Evolutionary conservation across 352 stramenopile genomes (phyloP), one percentile per base, ranked within the genome.

Genomic region (Globisporangium cylindrosporum): DNA sequence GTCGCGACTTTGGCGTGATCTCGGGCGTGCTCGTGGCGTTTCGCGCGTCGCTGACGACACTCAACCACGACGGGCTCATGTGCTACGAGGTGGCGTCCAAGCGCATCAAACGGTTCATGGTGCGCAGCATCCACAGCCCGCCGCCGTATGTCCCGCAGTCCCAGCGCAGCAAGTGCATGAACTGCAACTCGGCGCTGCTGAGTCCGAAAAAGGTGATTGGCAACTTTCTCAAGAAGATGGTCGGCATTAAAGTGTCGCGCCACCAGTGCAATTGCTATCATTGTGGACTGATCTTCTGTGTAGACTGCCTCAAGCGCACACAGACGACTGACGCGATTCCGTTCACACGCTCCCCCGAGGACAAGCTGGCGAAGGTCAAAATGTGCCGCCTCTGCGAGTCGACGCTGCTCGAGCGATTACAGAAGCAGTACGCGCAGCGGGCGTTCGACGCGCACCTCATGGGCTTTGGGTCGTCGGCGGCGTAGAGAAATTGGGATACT

Each of bases 201-300:
- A 80, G 63, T 53, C 58, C 73, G 10, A 84, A 85, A 62, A 85
- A 83, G 46, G 66, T 71, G 58, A 43, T 91, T 8, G 64, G 68
- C 20, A 91, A 91, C 70, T 75, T 88, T 55, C 70, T 93, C 62
- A 91, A 88, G 71, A 77, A 59, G 32, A 29, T 84, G 1, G 22
- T 93, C 22, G 81, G 83, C 49, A 59, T 79, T 43, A 73, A 74
- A 25, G 66, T 86, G 69, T 71, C 73, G 18, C 69, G 67, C 51
- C 77, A 88, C 59, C 77, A 90, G 64, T 79, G 79, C 73, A 93
- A 92, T 65, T 94, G 86, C 75, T 94, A 93, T 74, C 86, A 93
- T 67, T 94, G 86, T 69, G 86, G 86, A 1, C 77, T 92, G 60
- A 69, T 94, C 27, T 94, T 88, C 61, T 94, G 86, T 67, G 69